Evolutionary conservation across 2,329 filamentous ascomycete species (phyloP).

Genomic region (Fusarium fujikuroi): DNA sequence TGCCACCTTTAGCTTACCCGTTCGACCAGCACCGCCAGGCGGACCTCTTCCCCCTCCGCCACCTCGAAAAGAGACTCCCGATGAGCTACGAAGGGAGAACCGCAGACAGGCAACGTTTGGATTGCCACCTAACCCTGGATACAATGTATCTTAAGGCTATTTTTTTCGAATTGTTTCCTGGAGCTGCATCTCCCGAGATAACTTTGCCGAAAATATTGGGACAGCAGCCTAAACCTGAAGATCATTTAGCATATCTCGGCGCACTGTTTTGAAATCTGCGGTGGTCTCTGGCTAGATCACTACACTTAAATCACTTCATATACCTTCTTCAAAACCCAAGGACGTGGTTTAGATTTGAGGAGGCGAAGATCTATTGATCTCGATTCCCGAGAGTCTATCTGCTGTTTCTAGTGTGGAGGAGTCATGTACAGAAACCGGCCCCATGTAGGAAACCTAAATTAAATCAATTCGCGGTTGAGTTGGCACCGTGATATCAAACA

Average conservation of each 20-base stretch:
- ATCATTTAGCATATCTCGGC: constrained; percentile 50
- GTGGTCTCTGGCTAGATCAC: constrained; percentile 41
- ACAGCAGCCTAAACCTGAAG: constrained; percentile 35
- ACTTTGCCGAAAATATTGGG: constrained; percentile 33
- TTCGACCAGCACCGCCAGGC: constrained; percentile 69
- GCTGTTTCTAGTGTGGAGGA: constrained; percentile 35
- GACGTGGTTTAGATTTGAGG: constrained; percentile 26
- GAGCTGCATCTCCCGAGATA: constrained; percentile 24
- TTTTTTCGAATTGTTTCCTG: constrained; percentile 8
- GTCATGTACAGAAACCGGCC: constrained; percentile 32
- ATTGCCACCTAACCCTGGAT: constrained; percentile 56
- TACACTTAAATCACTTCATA: constrained; percentile 38
- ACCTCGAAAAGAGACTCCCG: constrained; percentile 65
- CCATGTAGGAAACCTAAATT: constrained; percentile 41
- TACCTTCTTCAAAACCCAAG: constrained; percentile 30
- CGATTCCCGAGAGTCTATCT: constrained; percentile 24
- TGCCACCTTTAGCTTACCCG: constrained; percentile 70
- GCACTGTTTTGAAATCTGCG: constrained; percentile 45
- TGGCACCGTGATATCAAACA: not conserved
- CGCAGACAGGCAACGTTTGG: constrained; percentile 66
- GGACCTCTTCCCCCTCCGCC: constrained; percentile 70
- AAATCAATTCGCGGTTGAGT: constrained; percentile 36
- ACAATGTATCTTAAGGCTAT: constrained; percentile 44
- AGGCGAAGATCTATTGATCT: constrained; percentile 30
- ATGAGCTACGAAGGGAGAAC: constrained; percentile 63